phyloP scores from a whole-genome alignment of 208 protist genomes.

The Strigomonas galati region DNA sequence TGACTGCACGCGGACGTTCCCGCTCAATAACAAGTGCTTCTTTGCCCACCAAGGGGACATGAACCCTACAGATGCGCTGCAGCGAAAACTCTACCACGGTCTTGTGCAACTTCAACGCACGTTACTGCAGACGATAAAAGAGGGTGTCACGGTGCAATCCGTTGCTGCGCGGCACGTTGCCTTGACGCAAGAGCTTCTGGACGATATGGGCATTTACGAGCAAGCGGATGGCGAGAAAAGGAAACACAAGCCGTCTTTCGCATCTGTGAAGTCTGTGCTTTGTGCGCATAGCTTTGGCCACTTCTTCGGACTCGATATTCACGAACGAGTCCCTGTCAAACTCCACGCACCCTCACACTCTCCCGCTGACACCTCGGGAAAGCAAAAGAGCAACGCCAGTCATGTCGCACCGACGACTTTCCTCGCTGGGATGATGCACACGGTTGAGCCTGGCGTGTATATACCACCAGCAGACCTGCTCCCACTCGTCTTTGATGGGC shows the following conservation, averaged over 20 bases:
- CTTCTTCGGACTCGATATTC: slow-evolving; percentile 57
- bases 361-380: neutral
- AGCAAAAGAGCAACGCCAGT: neutral
- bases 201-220: slow-evolving; percentile 23
- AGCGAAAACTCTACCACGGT: slow-evolving; percentile 27
- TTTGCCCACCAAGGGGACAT: neutral
- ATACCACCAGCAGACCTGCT: slow-evolving; percentile 24
- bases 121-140: slow-evolving; percentile 25
- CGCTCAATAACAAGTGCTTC: slow-evolving; percentile 20
- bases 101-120: slow-evolving; percentile 38
- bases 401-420: neutral
- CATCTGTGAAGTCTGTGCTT: slow-evolving; percentile 36
- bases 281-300: slow-evolving; percentile 60
- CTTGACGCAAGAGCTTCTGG: slow-evolving; percentile 24
- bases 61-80: neutral
- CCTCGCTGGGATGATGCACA: slow-evolving; percentile 56
- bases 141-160: slow-evolving; percentile 22
- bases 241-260: slow-evolving; percentile 14
- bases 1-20: slow-evolving; percentile 68
- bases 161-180: slow-evolving; percentile 30
- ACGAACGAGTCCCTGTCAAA: slow-evolving; percentile 25
- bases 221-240: neutral
- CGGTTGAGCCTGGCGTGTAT: slow-evolving; percentile 64
- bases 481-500: neutral
- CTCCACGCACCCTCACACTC: neutral